Conservation (phyloP, 2,329 filamentous ascomycete genomes). For the Talaromyces verruculosus region DNA sequence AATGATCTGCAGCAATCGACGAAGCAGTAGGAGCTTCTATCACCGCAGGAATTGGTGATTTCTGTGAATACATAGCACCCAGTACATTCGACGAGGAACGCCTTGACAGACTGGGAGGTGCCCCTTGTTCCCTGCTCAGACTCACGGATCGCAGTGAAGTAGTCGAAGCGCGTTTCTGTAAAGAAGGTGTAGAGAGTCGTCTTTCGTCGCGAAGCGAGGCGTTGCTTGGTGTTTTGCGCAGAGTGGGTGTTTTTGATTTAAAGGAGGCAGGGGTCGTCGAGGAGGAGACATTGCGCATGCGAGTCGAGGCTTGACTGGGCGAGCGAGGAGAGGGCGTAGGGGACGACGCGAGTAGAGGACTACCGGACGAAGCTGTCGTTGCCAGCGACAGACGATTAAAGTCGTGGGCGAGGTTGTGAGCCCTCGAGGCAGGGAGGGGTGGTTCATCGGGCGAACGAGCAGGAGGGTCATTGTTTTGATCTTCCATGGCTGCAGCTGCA, state of each 20-base stretch:
- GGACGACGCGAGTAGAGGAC: slow-evolving; percentile 31
- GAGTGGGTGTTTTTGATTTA: slow-evolving; percentile 22
- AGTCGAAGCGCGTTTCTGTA: slow-evolving; percentile 42
- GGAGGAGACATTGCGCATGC: slow-evolving; percentile 23
- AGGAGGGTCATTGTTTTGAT: slow-evolving; percentile 7
- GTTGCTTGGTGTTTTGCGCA: slow-evolving; percentile 33
- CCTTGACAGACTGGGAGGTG: slow-evolving; percentile 35
- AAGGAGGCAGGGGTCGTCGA: slow-evolving; percentile 20
- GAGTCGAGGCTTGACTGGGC: slow-evolving; percentile 17
- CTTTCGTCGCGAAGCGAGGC: slow-evolving; percentile 40
- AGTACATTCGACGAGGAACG: slow-evolving; percentile 35
- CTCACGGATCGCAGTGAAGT: slow-evolving; percentile 39
- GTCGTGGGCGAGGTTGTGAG: slow-evolving; percentile 25
- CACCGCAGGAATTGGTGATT: slow-evolving; percentile 26
- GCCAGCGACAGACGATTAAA: slow-evolving; percentile 33
- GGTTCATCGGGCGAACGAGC: slow-evolving; percentile 17
- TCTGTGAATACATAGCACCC: slow-evolving; percentile 32
- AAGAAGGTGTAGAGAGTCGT: slow-evolving; percentile 34
- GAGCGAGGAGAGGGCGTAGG: slow-evolving; percentile 25
- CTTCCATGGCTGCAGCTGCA: slow-evolving; percentile 20
- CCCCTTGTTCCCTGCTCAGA: slow-evolving; percentile 26
- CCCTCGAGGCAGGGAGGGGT: slow-evolving; percentile 24
- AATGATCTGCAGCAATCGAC: slow-evolving; percentile 65
- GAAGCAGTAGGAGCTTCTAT: slow-evolving; percentile 49
- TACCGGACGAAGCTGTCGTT: slow-evolving; percentile 24